These are phyloP conservation scores for Melampsora americana DNA, from an alignment of 1,284 basidiomycete species.

Conservation along the genomic window DNA sequence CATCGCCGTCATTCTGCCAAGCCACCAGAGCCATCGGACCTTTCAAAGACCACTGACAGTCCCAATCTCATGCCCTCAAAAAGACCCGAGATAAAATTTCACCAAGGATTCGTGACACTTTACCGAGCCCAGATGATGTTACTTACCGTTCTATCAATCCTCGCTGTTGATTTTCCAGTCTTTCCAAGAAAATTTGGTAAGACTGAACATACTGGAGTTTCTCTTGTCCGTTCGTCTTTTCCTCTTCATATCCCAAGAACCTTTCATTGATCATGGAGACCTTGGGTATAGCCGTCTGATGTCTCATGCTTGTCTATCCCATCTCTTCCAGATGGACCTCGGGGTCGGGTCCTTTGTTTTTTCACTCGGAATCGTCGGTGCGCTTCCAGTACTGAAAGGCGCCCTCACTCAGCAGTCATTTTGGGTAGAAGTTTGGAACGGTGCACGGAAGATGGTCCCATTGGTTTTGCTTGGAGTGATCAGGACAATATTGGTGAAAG, in stretches of 20 bases:
- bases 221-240: constrained; percentile 63
- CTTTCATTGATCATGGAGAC: constrained; percentile 3
- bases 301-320: constrained; percentile 22
- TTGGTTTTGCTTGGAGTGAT: constrained; percentile 71
- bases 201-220: constrained; percentile 90
- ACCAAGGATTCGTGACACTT: constrained; percentile 67
- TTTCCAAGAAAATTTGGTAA: constrained; percentile 87
- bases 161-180: constrained; percentile 91
- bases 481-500: constrained; percentile 82
- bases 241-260: not conserved
- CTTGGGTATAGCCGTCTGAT: not conserved
- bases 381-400: constrained; percentile 62
- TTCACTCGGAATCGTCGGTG: constrained; percentile 83
- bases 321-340: constrained; percentile 77
- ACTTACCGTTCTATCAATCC: constrained; percentile 82
- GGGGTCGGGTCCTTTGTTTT: constrained; percentile 96
- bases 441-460: constrained; percentile 65
- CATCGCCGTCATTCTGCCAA: too few species aligned
- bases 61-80: too few species aligned
- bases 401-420: constrained; percentile 16
- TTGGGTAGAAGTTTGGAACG: constrained; percentile 45
- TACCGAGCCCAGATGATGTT: constrained; percentile 95
- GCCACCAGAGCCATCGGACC: too few species aligned
- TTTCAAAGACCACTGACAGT: too few species aligned
- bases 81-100: constrained; percentile 25